Evolutionary conservation across 352 stramenopile genomes (phyloP).

Genomic region (Aphanomyces invadans): DNA sequence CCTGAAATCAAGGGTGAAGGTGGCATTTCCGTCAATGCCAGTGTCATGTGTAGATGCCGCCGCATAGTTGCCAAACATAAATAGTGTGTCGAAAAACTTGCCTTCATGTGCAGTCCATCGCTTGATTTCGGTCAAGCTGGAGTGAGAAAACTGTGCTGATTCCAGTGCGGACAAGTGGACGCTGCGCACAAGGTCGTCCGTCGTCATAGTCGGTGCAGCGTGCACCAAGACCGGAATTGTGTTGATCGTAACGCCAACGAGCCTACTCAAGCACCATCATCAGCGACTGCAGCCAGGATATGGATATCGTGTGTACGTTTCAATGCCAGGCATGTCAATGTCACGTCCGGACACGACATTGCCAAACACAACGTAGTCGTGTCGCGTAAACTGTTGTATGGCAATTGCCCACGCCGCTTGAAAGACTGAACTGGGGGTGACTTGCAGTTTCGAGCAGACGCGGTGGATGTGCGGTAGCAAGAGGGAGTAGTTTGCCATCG

Average conservation of each 20-base stretch:
- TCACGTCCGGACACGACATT: not conserved
- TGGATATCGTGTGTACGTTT: not conserved
- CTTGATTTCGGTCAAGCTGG: slow-evolving; percentile 5
- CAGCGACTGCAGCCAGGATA: too few relatives aligned
- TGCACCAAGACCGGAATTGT: not conserved
- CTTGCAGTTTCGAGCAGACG: not conserved
- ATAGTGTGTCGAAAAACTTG: slow-evolving; percentile 1
- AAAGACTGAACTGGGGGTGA: not conserved
- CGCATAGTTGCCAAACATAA: not conserved
- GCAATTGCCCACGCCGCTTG: not conserved
- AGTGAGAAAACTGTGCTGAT: too few relatives aligned
- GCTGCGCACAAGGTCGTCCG: too few relatives aligned
- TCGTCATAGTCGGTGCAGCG: too few relatives aligned
- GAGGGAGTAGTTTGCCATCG: not conserved
- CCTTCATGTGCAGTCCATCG: not conserved
- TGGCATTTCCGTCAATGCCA: too few relatives aligned
- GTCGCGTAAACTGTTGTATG: not conserved
- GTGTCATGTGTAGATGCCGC: too few relatives aligned
- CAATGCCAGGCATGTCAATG: not conserved
- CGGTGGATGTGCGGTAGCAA: not conserved
- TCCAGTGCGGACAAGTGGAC: too few relatives aligned
- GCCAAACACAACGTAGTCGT: not conserved
- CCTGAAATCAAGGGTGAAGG: too few relatives aligned
- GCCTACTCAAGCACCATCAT: not conserved
- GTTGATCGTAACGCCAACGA: not conserved